phyloP scores from a whole-genome alignment of 106 monocot genomes.

The Phalaenopsis equestris region DNA sequence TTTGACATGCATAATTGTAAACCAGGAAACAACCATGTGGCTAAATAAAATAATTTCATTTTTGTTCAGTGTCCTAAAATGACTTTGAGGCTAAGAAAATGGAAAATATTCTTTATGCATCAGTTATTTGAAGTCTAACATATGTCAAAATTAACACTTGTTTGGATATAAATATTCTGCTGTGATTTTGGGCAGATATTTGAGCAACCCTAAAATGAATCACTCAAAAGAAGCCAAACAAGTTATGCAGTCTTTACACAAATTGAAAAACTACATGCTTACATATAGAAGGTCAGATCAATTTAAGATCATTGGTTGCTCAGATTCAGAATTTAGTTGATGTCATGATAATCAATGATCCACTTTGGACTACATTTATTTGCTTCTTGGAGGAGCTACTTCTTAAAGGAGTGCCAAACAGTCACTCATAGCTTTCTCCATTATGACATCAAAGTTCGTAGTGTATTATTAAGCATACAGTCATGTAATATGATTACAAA shows the following conservation, averaged over 20 bases:
- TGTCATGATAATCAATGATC: neutral
- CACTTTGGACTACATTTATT: constrained; percentile 1
- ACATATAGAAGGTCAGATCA: neutral
- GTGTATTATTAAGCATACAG: constrained; percentile 5
- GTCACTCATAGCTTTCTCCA: constrained; percentile 1
- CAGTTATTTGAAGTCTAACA: constrained; percentile 1
- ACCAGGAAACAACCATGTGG: neutral
- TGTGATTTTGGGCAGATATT: constrained; percentile 3
- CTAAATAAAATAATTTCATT: constrained; percentile 3
- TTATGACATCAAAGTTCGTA: constrained; percentile 6
- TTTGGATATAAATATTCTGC: neutral
- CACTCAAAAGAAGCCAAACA: constrained; percentile 4
- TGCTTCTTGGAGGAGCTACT: neutral
- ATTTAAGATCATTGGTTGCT: neutral
- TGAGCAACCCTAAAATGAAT: constrained; percentile 9
- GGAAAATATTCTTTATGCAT: neutral
- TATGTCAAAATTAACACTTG: neutral
- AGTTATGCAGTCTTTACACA: constrained; percentile 1
- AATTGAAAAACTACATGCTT: constrained; percentile 1
- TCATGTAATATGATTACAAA: neutral
- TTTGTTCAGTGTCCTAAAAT: neutral
- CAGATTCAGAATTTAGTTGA: neutral
- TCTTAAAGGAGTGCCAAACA: constrained; percentile 9
- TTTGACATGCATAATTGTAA: neutral
- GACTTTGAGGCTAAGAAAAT: neutral